phyloP scores from a whole-genome alignment of 2,329 filamentous ascomycete genomes.

The Ophiostoma pallidulum region DNA sequence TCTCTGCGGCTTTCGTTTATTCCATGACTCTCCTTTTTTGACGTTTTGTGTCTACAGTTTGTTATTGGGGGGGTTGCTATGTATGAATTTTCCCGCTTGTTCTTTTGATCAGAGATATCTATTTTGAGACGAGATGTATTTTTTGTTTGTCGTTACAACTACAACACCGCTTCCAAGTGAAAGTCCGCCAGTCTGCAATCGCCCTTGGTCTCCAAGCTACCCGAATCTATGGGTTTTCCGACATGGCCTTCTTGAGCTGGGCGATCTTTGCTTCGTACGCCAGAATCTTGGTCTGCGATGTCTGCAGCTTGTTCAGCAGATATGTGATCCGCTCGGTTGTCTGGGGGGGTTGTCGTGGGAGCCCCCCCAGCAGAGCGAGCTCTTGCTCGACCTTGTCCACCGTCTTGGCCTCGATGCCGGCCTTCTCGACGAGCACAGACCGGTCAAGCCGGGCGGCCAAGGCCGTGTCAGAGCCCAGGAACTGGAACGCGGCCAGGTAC shows the following conservation, averaged over 20 bases:
- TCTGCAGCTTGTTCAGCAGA: constrained; percentile 61
- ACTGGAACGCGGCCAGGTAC: constrained; percentile 72
- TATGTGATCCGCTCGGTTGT: constrained; percentile 58
- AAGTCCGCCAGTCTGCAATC: too few relatives aligned
- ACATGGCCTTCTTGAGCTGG: constrained; percentile 60
- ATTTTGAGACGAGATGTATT: too few relatives aligned
- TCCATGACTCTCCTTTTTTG: too few relatives aligned
- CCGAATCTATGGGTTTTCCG: constrained; percentile 19
- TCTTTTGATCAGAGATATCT: too few relatives aligned
- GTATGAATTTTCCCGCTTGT: too few relatives aligned
- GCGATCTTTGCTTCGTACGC: constrained; percentile 64
- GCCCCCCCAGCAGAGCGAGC: constrained; percentile 56
- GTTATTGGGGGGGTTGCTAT: too few relatives aligned
- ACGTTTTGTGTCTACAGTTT: too few relatives aligned
- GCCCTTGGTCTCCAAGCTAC: too few relatives aligned
- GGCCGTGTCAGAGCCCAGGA: constrained; percentile 61
- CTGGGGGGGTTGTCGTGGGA: constrained; percentile 64
- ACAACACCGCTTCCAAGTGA: too few relatives aligned
- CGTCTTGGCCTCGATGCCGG: constrained; percentile 59
- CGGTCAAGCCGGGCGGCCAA: constrained; percentile 66
- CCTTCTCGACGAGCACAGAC: constrained; percentile 56
- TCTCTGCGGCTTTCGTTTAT: too few relatives aligned
- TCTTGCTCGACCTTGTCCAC: constrained; percentile 77
- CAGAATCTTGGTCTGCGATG: constrained; percentile 66
- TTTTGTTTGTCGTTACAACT: too few relatives aligned